A percentile compares a stretch with the other conserved stretches of the same genome.
phyloP scores from a whole-genome alignment of 768 basidiomycete species.

The Termitomyces heimii region DNA sequence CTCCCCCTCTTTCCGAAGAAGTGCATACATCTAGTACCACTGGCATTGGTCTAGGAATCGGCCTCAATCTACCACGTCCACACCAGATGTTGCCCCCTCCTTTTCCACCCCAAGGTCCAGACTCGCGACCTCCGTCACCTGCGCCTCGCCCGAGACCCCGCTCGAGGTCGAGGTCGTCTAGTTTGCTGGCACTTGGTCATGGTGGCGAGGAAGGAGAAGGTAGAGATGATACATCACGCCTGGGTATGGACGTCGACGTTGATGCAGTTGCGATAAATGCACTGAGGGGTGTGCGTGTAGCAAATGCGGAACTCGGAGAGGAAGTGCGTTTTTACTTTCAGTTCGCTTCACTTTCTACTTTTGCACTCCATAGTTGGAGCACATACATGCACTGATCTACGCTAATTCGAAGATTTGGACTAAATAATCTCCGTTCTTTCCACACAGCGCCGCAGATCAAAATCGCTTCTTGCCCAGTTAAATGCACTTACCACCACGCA shows the following conservation, averaged over 20 bases:
- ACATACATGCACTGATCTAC: not conserved
- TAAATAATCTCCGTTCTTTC: not conserved
- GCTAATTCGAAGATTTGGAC: not conserved
- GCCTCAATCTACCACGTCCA: not conserved
- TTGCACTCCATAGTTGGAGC: not conserved
- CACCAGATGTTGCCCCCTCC: conserved; percentile 12
- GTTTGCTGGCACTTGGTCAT: not conserved
- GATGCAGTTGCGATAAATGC: conserved; percentile 11
- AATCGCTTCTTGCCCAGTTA: conserved; percentile 5
- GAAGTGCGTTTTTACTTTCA: conserved; percentile 6
- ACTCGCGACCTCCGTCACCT: conserved; percentile 8
- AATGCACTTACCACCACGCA: conserved; percentile 8
- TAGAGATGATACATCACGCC: not conserved
- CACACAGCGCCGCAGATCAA: conserved; percentile 1
- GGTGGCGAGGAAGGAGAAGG: not conserved
- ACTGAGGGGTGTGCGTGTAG: conserved; percentile 7
- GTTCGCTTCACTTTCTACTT: not conserved
- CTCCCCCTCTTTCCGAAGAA: not conserved
- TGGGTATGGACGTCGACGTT: conserved; percentile 1
- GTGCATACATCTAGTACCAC: conserved; percentile 4
- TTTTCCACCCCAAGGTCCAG: conserved; percentile 6
- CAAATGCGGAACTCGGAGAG: conserved; percentile 9
- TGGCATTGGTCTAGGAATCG: not conserved
- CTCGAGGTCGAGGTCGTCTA: not conserved
- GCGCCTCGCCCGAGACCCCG: not conserved